A percentile compares a stretch with the other conserved stretches of the same genome.
Evolutionary conservation across 352 stramenopile species (phyloP).

Genomic region (Globisporangium yorkense): DNA sequence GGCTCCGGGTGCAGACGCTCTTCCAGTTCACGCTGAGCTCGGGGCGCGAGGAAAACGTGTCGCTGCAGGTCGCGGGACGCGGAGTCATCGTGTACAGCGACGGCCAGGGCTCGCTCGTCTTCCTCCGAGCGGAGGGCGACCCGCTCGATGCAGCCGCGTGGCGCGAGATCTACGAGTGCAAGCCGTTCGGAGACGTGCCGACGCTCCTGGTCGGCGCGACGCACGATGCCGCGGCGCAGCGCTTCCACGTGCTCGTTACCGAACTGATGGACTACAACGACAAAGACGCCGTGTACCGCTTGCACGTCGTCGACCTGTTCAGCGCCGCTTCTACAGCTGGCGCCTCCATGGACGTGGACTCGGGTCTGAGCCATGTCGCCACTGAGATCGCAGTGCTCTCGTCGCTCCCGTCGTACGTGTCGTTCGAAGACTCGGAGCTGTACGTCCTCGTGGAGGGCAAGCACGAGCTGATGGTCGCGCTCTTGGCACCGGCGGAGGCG

Average conservation of each 20-base stretch:
- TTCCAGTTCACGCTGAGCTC: conserved; percentile 31
- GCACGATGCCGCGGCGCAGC: conserved; percentile 34
- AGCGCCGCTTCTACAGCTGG: conserved; percentile 1
- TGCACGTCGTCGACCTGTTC: conserved; percentile 39
- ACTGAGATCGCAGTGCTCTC: conserved; percentile 40
- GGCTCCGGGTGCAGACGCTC: conserved; percentile 21
- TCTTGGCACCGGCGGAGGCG: neutral
- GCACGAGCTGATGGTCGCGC: conserved; percentile 42
- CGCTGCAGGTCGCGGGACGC: conserved; percentile 46
- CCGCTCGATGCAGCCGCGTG: conserved; percentile 23
- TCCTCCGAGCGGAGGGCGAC: conserved; percentile 32
- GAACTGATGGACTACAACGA: conserved; percentile 38
- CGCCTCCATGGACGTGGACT: conserved; percentile 27
- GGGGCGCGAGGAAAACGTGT: conserved; percentile 50
- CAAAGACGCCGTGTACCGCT: conserved; percentile 40
- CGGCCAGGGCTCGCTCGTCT: conserved; percentile 45
- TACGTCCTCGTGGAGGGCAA: conserved; percentile 55
- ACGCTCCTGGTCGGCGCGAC: conserved; percentile 41
- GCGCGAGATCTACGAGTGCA: conserved; percentile 44
- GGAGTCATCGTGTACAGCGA: conserved; percentile 68
- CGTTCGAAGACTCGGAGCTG: conserved; percentile 36
- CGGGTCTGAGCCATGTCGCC: conserved; percentile 31
- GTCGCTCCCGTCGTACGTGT: conserved; percentile 47
- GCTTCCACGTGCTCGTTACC: conserved; percentile 39
- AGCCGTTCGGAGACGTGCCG: conserved; percentile 26